These are phyloP conservation scores for Azolla pinnata DNA, from an alignment of 75 land plant species.

Conservation along the genomic window DNA sequence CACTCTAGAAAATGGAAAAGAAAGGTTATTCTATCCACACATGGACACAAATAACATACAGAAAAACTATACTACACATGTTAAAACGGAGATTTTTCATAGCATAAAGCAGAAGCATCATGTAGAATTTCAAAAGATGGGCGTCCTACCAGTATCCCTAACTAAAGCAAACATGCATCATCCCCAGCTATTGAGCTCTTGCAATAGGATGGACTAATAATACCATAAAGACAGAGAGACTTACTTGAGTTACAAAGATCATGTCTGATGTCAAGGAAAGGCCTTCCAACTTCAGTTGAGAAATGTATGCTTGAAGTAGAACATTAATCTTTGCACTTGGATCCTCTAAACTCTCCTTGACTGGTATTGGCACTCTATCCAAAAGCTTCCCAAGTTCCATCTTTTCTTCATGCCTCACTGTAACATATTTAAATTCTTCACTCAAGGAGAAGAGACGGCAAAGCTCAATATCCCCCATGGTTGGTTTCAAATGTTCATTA, in stretches of 20 bases:
- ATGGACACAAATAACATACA: too few species aligned
- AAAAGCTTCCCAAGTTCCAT: slow-evolving; percentile 87
- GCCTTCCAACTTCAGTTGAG: slow-evolving; percentile 81
- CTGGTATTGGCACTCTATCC: slow-evolving; percentile 87
- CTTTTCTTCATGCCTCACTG: slow-evolving; percentile 90
- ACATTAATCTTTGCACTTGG: slow-evolving; percentile 94
- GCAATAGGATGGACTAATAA: background rate
- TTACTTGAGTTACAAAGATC: slow-evolving; percentile 82
- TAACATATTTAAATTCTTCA: slow-evolving; percentile 92
- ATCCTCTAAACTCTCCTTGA: slow-evolving; percentile 82
- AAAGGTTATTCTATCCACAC: too few species aligned
- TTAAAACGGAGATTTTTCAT: background rate
- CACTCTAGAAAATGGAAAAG: slow-evolving; percentile 50
- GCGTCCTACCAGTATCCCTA: too few species aligned
- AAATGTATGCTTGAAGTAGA: slow-evolving; percentile 78
- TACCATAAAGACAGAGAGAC: slow-evolving; percentile 2
- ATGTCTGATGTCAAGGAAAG: slow-evolving; percentile 86
- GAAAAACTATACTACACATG: too few species aligned
- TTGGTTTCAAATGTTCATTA: slow-evolving; percentile 89
- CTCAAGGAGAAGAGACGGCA: slow-evolving; percentile 83
- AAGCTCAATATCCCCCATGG: slow-evolving; percentile 90
- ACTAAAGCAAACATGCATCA: too few species aligned
- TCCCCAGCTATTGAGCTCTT: too few species aligned
- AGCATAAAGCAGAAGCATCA: background rate
- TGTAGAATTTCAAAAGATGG: background rate